Conservation (phyloP, 441 rosid species). For the Gossypium trilobum region DNA sequence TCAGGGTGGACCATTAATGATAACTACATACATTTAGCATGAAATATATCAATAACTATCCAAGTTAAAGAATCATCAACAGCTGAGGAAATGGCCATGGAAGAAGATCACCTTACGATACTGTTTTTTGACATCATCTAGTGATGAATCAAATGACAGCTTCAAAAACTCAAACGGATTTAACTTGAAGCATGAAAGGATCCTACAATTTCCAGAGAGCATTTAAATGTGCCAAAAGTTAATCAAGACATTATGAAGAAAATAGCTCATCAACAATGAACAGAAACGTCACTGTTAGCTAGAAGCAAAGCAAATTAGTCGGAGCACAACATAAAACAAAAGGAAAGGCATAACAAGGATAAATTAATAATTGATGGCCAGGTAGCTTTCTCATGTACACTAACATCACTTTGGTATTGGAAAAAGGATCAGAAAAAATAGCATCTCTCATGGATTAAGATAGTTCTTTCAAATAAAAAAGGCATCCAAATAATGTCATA, state of each 20-base stretch:
- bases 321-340: neutral
- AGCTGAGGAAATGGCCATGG: neutral
- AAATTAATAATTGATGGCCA: neutral
- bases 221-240: neutral
- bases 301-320: neutral
- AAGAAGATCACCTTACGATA: conserved; percentile 68
- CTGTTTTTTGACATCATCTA: conserved; percentile 72
- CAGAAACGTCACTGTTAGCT: neutral
- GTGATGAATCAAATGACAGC: conserved; percentile 59
- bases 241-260: conserved; percentile 8
- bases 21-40: conserved; percentile 30
- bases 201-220: conserved; percentile 40
- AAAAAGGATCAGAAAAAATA: neutral
- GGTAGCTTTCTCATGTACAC: neutral
- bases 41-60: conserved; percentile 17
- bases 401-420: neutral
- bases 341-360: neutral
- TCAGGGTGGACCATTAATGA: conserved; percentile 95
- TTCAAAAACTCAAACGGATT: conserved; percentile 87
- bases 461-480: neutral
- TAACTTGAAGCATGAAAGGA: conserved; percentile 90
- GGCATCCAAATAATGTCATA: neutral
- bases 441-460: neutral
- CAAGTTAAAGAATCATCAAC: neutral
- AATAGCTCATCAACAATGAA: neutral